Base-by-base conservation (phyloP, 176 grass and related monocot species). In the Bromus sterilis region DNA sequence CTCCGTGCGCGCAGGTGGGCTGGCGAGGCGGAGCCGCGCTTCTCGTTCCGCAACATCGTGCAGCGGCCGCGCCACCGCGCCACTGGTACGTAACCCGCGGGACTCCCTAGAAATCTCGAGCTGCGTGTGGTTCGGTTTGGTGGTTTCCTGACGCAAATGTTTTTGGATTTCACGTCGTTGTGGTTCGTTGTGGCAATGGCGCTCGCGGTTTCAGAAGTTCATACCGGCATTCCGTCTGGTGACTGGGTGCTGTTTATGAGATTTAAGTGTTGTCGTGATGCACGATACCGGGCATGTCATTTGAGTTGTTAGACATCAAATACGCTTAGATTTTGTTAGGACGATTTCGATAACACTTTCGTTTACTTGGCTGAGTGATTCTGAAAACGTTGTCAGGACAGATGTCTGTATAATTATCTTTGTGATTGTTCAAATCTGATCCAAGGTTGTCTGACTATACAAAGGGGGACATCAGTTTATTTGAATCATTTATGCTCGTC, bases 51-150 rank as follows among this genome's bases (percentile, higher is more conserved):
- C 63, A 98, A 98, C 79, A 82, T 95, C 43, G 93, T 94, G 51
- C 85, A 93, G 86, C 90, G 96, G 87, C 96, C 96, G 80, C 93
- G 96, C 49, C 89, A 95, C 83, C 91, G 93, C 71, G 56, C 76
- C 78, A 88, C 93, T 1, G 96, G 96, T 95, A 79, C 40, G 72
- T 49, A 85, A 23, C 9, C 28, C 53, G 57, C 74, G 56, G 40
- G 28, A 2, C 43, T 62, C 21, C 21, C 29, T 75, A 16, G 26
- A 3, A 11, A 30, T 80, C 15, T 31, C 40, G 30, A 2, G 26
- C 26, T 14, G 3, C 56, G 42, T 25, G 34, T n/a, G 10, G 18
- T 59, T 59, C 7, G 29, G 20, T 55, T 7, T 18, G 31, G 2
- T 82, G 66, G 34, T 78, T 73, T 29, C 12, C 59, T 31, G 31